These are phyloP conservation scores for Phytophthora cajani DNA, from an alignment of 352 stramenopile species.

Conservation along the genomic window DNA sequence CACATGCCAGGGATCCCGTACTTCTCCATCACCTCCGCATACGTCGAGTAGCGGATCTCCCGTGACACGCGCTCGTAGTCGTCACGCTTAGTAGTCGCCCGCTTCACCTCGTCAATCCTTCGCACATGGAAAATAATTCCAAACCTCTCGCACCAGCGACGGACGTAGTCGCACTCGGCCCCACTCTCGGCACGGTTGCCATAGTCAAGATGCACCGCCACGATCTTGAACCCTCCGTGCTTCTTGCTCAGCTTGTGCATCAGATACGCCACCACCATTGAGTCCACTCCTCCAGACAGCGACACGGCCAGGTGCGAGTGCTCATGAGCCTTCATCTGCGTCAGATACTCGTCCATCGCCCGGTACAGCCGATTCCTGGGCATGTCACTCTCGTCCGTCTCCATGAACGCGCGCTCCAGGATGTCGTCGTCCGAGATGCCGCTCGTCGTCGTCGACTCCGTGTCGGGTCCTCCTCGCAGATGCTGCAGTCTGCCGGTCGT, in stretches of 20 bases:
- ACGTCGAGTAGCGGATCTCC: conserved; percentile 94
- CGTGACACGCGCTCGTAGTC: conserved; percentile 96
- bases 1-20: conserved; percentile 91
- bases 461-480: conserved; percentile 33
- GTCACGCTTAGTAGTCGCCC: conserved; percentile 92
- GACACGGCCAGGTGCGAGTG: conserved; percentile 85
- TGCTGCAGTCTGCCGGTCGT: conserved; percentile 79
- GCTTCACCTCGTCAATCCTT: conserved; percentile 93
- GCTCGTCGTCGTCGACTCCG: conserved; percentile 25
- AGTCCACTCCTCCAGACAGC: conserved; percentile 96
- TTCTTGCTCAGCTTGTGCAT: conserved; percentile 84
- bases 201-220: conserved; percentile 98
- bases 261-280: conserved; percentile 96
- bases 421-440: conserved; percentile 66
- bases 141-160: conserved; percentile 86
- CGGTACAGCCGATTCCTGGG: conserved; percentile 69
- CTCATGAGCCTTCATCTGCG: conserved; percentile 45
- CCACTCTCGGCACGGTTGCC: conserved; percentile 94
- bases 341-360: conserved; percentile 77
- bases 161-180: conserved; percentile 93
- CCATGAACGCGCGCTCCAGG: conserved; percentile 66
- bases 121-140: conserved; percentile 85
- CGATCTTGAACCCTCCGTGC: conserved; percentile 70
- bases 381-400: conserved; percentile 77
- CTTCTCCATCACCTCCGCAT: conserved; percentile 84